These are phyloP conservation scores for Mortierella sp. DNA, from an alignment of 371 early-diverging fungal species.

Conservation along the genomic window DNA sequence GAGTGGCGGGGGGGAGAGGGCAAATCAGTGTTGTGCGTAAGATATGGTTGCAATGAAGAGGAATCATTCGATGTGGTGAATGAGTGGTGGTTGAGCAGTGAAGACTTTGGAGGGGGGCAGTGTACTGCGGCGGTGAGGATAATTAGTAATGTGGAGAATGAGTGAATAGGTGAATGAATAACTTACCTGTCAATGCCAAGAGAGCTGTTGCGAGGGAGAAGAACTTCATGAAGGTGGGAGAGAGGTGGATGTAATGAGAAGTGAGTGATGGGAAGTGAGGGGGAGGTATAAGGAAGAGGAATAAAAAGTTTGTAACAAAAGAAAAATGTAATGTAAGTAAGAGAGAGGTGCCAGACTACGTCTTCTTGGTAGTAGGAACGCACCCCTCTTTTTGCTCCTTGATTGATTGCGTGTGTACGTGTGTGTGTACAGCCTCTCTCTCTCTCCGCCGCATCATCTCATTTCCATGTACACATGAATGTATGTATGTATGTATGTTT, in stretches of 20 bases:
- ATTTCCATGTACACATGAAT: too few species aligned
- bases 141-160: neutral
- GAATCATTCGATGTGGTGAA: too few species aligned
- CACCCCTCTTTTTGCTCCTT: too few species aligned
- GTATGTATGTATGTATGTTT: too few species aligned
- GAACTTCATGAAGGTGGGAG: constrained; percentile 34
- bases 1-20: too few species aligned
- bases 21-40: neutral
- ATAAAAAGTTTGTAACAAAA: neutral
- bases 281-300: too few species aligned
- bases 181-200: constrained; percentile 47
- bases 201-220: constrained; percentile 52
- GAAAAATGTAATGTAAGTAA: neutral
- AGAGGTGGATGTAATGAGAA: neutral
- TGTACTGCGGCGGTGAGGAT: neutral
- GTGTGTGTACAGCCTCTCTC: too few species aligned
- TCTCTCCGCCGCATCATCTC: too few species aligned
- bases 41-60: neutral
- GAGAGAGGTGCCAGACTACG: too few species aligned
- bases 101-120: neutral
- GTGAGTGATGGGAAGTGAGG: neutral
- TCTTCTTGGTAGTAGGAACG: too few species aligned
- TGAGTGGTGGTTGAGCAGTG: neutral
- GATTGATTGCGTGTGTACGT: neutral
- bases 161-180: neutral